Evolutionary conservation across 1,284 basidiomycete species (phyloP).

Genomic region (Cryptococcus deneoformans): DNA sequence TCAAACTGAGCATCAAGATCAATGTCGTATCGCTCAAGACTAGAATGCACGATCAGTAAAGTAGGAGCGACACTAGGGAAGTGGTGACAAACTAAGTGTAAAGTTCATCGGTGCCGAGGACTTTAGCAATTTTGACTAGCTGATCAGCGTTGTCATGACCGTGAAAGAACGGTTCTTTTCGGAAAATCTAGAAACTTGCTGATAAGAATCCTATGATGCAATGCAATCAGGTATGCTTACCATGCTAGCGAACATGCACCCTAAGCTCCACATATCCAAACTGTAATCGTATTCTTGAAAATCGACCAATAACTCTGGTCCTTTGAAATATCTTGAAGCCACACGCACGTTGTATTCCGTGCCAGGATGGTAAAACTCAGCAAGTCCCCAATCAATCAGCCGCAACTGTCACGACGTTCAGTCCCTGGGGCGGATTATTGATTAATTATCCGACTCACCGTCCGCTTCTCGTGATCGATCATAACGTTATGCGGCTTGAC

Average conservation of each 20-base stretch:
- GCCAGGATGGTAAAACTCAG: conserved; percentile 97
- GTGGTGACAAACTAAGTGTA: conserved; percentile 57
- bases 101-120: conserved; percentile 93
- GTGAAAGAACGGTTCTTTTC: conserved; percentile 99
- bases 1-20: conserved; percentile 87
- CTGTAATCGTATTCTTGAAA: conserved; percentile 98
- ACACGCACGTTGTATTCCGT: conserved; percentile 99
- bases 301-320: conserved; percentile 94
- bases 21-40: conserved; percentile 89
- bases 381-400: conserved; percentile 98
- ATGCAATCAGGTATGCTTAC: conserved; percentile 52
- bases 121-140: conserved; percentile 96
- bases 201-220: conserved; percentile 6
- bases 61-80: not conserved
- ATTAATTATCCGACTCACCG: conserved; percentile 55
- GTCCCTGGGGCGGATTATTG: conserved; percentile 7
- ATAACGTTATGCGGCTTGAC: conserved; percentile 99
- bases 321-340: conserved; percentile 97
- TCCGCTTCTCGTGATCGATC: conserved; percentile 97
- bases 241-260: conserved; percentile 99
- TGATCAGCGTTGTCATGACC: conserved; percentile 99
- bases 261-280: conserved; percentile 97
- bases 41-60: conserved; percentile 15
- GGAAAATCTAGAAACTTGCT: conserved; percentile 88
- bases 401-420: conserved; percentile 60